phyloP scores from a whole-genome alignment of 2,329 filamentous ascomycete genomes.

The Calonectria pteridis region DNA sequence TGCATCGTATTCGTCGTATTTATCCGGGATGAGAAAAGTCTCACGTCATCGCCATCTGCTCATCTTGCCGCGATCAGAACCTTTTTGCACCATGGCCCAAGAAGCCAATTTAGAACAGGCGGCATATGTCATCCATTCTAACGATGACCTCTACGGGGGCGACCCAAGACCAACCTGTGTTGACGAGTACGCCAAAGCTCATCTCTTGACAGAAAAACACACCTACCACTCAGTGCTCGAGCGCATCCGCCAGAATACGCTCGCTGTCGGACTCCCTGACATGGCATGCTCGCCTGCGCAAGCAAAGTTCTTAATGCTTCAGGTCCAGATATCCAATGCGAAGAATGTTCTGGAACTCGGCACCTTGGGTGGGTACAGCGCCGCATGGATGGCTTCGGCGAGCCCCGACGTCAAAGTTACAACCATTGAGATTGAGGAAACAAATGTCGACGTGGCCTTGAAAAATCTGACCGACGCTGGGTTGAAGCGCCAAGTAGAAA shows the following conservation, averaged over 20 bases:
- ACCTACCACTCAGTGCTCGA: not conserved
- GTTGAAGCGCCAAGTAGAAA: not conserved
- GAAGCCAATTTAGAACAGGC: not conserved
- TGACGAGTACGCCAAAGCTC: not conserved
- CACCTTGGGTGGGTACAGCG: constrained; percentile 10
- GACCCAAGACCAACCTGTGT: not conserved
- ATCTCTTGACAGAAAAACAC: not conserved
- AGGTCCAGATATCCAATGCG: not conserved
- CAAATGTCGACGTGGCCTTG: not conserved
- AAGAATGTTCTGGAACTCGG: constrained; percentile 6
- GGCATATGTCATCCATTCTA: not conserved
- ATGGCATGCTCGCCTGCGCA: not conserved
- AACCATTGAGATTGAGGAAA: not conserved
- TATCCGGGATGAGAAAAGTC: not conserved
- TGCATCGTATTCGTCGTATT: not conserved
- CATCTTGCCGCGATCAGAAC: not conserved
- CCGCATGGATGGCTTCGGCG: constrained; percentile 10
- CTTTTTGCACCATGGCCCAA: not conserved
- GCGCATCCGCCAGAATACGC: not conserved
- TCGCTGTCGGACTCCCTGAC: not conserved
- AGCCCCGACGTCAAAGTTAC: not conserved
- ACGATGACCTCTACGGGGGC: not conserved
- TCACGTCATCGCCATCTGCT: not conserved
- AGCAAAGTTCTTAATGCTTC: constrained; percentile 4
- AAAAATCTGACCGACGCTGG: not conserved